Base-by-base conservation (phyloP, 2,329 filamentous ascomycete genomes). In the Aspergillus unguis region DNA sequence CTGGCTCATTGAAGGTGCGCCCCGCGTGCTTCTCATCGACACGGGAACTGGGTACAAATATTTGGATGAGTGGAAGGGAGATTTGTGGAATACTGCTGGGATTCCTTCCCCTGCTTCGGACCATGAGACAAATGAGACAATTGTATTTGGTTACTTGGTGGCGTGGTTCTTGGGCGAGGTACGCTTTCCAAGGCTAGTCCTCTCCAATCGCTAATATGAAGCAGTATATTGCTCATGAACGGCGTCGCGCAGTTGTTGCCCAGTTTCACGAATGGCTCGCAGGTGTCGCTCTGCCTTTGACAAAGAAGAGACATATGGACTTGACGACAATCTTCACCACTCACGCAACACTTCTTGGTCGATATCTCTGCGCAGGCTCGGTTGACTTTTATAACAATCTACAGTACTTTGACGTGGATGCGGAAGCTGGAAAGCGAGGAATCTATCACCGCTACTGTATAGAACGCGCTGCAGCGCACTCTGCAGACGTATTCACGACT, bases 311-410 rank as follows among this genome's bases (percentile, higher is more conserved):
- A 56, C 88, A 88, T 67, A 97, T 97, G 73, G 94, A 97, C 68
- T 83, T 96, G 46, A 97, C 94, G 17, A 97, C 94, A 61, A 97
- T 97, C 71, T 97, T 97, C 78, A 99, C 94, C 38, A 99, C 94
- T 2, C 94, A 97, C 74, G 94, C 94, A 26, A 97, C 94, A 5
- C 82, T 99, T 8, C 84, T 99, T 44, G 94, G 94, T 57, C 87
- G 94, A 65, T 97, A 99, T 69, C 88, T 97, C 44, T 97, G 94
- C 70, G 94, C 94, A 47, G 94, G 94, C 49, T 96, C 92, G 0
- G 94, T 97, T 58, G 94, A 99, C 71, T 97, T 99, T 71, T 99
- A 99, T 82, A 99, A 97, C 79, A 96, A 97, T 72, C 82, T 99
- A 48, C 92, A 97, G 72, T 88, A 85, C 76, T 97, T 99, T 68